phyloP scores from a whole-genome alignment of 805 yeast genomes.

The Cyberlindnera suaveolens region DNA sequence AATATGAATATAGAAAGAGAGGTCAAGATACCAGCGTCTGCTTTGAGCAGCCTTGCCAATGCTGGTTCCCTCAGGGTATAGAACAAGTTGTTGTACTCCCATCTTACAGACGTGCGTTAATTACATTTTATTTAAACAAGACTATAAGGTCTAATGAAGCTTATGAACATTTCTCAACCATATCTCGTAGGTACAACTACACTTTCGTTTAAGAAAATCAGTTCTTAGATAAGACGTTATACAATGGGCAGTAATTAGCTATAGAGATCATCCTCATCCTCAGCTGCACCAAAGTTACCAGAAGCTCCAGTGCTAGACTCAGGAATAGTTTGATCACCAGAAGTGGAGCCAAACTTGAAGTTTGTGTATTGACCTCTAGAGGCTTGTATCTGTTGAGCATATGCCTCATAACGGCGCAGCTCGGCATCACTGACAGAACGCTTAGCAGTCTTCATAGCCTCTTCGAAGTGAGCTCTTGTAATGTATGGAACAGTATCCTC shows the following conservation, averaged over 20 bases:
- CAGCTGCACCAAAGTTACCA: conserved; percentile 34
- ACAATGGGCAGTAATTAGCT: conserved; percentile 28
- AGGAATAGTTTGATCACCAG: conserved; percentile 31
- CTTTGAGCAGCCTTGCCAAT: conserved; percentile 8
- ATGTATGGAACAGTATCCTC: conserved; percentile 96
- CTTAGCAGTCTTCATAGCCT: conserved; percentile 99
- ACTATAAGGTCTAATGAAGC: too few species aligned
- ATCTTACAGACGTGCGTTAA: too few species aligned
- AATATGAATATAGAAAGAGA: conserved; percentile 15
- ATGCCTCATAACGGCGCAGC: conserved; percentile 96
- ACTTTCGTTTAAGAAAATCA: not conserved
- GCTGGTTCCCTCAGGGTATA: conserved; percentile 4
- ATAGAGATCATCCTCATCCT: conserved; percentile 61
- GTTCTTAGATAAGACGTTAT: not conserved
- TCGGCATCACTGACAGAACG: conserved; percentile 97
- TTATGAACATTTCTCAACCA: too few species aligned
- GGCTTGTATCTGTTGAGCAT: conserved; percentile 92
- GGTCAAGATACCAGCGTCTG: conserved; percentile 4
- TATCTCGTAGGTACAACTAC: too few species aligned
- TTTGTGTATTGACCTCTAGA: conserved; percentile 92
- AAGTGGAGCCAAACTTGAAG: conserved; percentile 62
- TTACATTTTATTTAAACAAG: too few species aligned
- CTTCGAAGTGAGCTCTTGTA: conserved; percentile 91
- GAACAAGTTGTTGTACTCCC: not conserved
- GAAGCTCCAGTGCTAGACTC: conserved; percentile 39